Base-by-base conservation (phyloP, 257 asterid genomes). In the Lycium ferocissimum region DNA sequence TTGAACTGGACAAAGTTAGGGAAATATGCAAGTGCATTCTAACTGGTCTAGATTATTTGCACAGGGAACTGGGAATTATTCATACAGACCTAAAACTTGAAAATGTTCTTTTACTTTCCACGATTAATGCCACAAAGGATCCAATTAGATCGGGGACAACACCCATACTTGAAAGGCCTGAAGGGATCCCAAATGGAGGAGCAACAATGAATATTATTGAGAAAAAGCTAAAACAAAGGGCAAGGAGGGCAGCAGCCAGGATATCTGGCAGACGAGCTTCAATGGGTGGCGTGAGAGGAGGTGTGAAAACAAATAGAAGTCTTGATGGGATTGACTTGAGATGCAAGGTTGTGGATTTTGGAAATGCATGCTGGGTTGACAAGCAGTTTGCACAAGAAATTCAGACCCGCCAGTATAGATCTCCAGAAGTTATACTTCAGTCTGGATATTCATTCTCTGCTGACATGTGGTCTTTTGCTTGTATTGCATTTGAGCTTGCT, bases 381-480 rank as follows among this genome's bases (percentile, higher is more conserved):
- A 90, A 89, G 87, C 96, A 90, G 85, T 89, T 97, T 79, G 94
- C 98, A 47, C 97, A 91, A 75, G 99, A 97, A 91, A 93, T 97
- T 85, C 99, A 97, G 87, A 97, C 99, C 66, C 91, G 99, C 83
- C 99, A 97, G 80, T 97, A 97, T 85, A 92, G 99, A 92, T 97
- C 98, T 84, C 99, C 99, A 73, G 99, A 97, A 89, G 98, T 95
- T 69, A 91, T 97, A 81, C 92, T 97, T 86, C 93, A 91, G 75
- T 92, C 95, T 35, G 98, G 98, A 59, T 97, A 97, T 90, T 95
- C 99, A 59, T 92, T 88, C 85, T 86, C 99, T 83, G 92, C 95
- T 86, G 99, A 97, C 88, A 95, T 95, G 92, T 97, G 99, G 99
- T 97, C 99, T 18, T 94, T 97, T 88, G 99, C 97, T 79, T 97